Conservation (phyloP, 129 eudicot genomes). For the Pulicaria dysenterica region DNA sequence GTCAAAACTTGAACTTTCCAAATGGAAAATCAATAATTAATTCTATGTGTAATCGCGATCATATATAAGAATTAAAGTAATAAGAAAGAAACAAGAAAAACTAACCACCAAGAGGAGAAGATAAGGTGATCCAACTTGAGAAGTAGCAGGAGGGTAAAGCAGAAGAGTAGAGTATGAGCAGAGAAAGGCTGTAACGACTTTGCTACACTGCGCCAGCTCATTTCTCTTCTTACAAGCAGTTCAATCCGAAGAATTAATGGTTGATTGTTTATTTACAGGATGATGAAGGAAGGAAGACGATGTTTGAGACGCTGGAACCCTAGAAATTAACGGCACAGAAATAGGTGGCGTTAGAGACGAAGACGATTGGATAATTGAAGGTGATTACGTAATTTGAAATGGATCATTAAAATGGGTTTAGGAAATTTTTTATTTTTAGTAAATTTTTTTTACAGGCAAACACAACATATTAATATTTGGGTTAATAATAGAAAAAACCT, state of each 20-base stretch:
- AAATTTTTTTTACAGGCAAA: too few species aligned
- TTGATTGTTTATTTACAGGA: neutral
- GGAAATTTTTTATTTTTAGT: too few species aligned
- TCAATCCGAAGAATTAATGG: constrained; percentile 15
- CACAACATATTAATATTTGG: too few species aligned
- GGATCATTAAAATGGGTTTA: too few species aligned
- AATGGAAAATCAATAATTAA: constrained; percentile 1
- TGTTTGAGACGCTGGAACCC: constrained; percentile 22
- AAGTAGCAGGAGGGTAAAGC: constrained; percentile 67
- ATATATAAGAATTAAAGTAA: neutral
- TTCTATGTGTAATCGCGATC: too few species aligned
- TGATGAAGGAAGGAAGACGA: constrained; percentile 15
- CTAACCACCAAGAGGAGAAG: constrained; percentile 78
- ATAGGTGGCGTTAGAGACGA: too few species aligned
- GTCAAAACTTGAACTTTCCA: constrained; percentile 19
- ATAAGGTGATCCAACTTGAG: constrained; percentile 58
- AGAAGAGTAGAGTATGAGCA: constrained; percentile 64
- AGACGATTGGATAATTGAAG: too few species aligned
- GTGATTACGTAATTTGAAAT: too few species aligned
- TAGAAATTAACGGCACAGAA: neutral
- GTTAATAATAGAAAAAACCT: too few species aligned
- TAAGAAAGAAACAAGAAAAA: constrained; percentile 3
- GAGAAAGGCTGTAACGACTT: constrained; percentile 56
- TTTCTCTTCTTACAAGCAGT: constrained; percentile 31
- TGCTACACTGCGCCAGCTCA: constrained; percentile 64